Evolutionary conservation across 2,329 filamentous ascomycete species (phyloP), one percentile per base, ranked within the genome.

Genomic region (Fusarium setosum): DNA sequence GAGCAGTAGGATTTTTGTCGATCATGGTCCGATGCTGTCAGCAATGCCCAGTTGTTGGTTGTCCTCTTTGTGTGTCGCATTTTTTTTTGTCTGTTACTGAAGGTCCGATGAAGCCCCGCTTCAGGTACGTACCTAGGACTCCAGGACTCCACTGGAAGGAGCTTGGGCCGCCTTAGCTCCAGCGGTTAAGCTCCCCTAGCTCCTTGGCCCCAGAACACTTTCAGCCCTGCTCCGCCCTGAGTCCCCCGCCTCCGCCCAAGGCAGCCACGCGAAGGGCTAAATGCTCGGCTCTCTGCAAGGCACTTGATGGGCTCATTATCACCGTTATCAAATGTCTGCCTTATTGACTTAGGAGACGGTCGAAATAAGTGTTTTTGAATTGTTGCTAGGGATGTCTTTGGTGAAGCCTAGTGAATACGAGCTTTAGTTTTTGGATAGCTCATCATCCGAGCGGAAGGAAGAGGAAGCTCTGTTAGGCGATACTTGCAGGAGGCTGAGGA

Each of bases 171-270:
- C 38, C 21, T 15, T 15, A 15, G 13, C 38, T 41, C 10, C 18
- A 40, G 20, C 18, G 37, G 18, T 40, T 15, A 23, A 40, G 35
- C 35, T 38, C 18, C 37, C 37, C 37, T 40, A 18, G 38, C 38
- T 41, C 3, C 6, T 6, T 17, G 10, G 38, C 20, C 13, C 26
- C 26, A 8, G 12, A 12, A 35, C 13, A 12, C 18, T 21, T 41
- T 59, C 56, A 56, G 56, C 56, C 51, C 51, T 59, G 47, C 23
- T 59, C 15, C 56, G 56, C 54, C 37, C 48, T 20, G 17, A 21
- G 35, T 12, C 18, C 20, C 35, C 35, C 35, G 35, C 11, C 35
- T 11, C 29, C 54, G 10, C 41, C 23, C 35, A 31, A 56, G 41
- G 41, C 56, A 41, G 18, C 56, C 21, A 34, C 40, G 37, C 15